Evolutionary conservation across 2,329 filamentous ascomycete species (phyloP), one percentile per base, ranked within the genome.

Genomic region (Ambrosiella xylebori): DNA sequence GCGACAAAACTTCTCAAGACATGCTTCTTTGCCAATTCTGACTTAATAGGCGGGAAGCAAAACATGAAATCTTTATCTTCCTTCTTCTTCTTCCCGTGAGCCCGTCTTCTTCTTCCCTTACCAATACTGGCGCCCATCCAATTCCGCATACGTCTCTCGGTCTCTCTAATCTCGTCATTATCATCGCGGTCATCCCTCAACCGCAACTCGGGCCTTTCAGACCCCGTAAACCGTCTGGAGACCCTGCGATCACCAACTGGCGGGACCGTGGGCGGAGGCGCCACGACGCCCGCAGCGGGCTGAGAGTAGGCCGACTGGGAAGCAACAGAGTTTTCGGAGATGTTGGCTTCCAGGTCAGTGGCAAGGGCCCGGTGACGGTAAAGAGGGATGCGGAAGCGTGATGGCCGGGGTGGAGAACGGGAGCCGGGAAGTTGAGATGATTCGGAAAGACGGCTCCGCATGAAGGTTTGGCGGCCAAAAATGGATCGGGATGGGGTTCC

Each of bases 1-100:
- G 85, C 85, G 6, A 86, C 75, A 27, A 85, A 74, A 65, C 79
- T 83, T 38, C 76, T 75, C 58, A 84, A 65, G 44, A 83, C 74
- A 62, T 81, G 78, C n/a, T 47, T 47, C n/a, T 41, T 71, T 68
- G 41, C 80, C 75, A 60, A 80, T 71, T 56, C 71, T 47, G 80
- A 80, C 64, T 74, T 73, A 56, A 82, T 66, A 69, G 75, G 76
- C 2, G 79, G 77, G 58, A 79, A 73, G 64, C 77, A 81, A 58
- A 75, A 74, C 3, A 80, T 62, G 59, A 80, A 79, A 12, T 57
- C 53, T 44, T 58, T 54, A 9, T 53, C 51, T 53, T 53, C 27
- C 9, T 50, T 40, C 38, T 19, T 40, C 38, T 19, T 35, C 35
- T 36, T 45, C 37, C 5, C 19, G 19, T 45, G 35, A 13, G 13